Evolutionary conservation across 768 basidiomycete genomes (phyloP).

Genomic region (Sarcodon sp.): DNA sequence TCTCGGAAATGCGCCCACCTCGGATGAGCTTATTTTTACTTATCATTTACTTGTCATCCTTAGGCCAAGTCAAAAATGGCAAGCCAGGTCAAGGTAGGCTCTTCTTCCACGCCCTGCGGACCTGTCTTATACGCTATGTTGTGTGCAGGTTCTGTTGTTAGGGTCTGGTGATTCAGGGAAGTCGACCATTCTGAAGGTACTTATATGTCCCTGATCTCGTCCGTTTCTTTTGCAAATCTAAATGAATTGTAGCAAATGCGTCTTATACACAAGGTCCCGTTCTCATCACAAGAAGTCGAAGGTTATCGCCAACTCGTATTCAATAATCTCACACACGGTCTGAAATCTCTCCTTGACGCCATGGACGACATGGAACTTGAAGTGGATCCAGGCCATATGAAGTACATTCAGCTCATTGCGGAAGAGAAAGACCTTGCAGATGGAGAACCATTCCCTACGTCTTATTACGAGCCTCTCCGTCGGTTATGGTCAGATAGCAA

Average conservation of each 20-base stretch:
- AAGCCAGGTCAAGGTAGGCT: slow-evolving; percentile 59
- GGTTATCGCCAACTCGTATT: slow-evolving; percentile 87
- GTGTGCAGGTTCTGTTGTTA: slow-evolving; percentile 62
- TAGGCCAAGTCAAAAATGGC: slow-evolving; percentile 68
- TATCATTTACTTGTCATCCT: slow-evolving; percentile 5
- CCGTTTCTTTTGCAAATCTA: slow-evolving; percentile 1
- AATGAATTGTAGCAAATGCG: slow-evolving; percentile 73
- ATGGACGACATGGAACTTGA: slow-evolving; percentile 84
- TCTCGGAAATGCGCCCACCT: not conserved
- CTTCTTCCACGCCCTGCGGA: not conserved
- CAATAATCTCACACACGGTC: slow-evolving; percentile 80
- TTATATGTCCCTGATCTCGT: slow-evolving; percentile 2
- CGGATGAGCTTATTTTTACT: not conserved
- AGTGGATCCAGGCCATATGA: slow-evolving; percentile 45
- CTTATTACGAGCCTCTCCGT: slow-evolving; percentile 55
- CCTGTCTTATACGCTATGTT: not conserved
- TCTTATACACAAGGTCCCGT: slow-evolving; percentile 81
- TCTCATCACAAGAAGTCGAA: slow-evolving; percentile 74
- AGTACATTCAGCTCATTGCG: slow-evolving; percentile 50
- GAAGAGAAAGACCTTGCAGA: slow-evolving; percentile 62
- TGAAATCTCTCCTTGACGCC: slow-evolving; percentile 72
- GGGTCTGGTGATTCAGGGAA: slow-evolving; percentile 94
- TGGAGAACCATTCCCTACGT: slow-evolving; percentile 64
- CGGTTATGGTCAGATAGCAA: slow-evolving; percentile 67
- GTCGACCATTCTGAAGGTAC: slow-evolving; percentile 79